A percentile compares a stretch with the other conserved stretches of the same genome.
Evolutionary conservation across 768 basidiomycete genomes (phyloP).

Genomic region (button mushroom (Agaricus bisporus)): DNA sequence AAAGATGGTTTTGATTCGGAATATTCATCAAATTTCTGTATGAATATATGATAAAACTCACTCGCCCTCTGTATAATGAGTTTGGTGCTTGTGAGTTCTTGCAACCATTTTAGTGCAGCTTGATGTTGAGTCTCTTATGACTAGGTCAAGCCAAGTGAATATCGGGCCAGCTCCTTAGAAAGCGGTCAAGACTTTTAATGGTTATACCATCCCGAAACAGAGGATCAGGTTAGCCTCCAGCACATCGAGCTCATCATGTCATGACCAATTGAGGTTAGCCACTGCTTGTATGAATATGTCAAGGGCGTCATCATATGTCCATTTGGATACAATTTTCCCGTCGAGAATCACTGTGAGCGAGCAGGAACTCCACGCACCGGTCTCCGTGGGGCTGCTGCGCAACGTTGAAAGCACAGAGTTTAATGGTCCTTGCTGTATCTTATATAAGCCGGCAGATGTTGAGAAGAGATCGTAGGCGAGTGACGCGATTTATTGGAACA

Average conservation of each 20-base stretch:
- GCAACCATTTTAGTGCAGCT: no score
- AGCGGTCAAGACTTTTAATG: no score
- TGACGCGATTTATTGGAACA: slow-evolving; percentile 73
- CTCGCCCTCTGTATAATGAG: no score
- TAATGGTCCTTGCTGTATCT: slow-evolving; percentile 14
- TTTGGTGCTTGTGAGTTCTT: no score
- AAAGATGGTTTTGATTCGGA: no score
- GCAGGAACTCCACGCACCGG: slow-evolving; percentile 47
- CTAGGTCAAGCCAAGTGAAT: no score
- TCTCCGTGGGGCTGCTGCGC: slow-evolving; percentile 40
- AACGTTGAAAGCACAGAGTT: slow-evolving; percentile 35
- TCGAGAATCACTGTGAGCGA: slow-evolving; percentile 34
- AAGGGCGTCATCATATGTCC: slow-evolving; percentile 32
- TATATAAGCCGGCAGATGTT: slow-evolving; percentile 61
- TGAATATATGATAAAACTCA: no score
- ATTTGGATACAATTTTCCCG: slow-evolving; percentile 25
- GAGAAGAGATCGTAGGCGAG: slow-evolving; percentile 66
- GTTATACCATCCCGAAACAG: no score
- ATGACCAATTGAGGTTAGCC: slow-evolving; percentile 34
- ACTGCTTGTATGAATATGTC: slow-evolving; percentile 35
- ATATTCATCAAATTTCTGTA: no score
- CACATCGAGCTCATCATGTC: no score
- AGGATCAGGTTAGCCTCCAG: background rate
- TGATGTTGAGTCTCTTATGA: no score
- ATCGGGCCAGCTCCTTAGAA: no score